Evolutionary conservation across 2,329 filamentous ascomycete genomes (phyloP).

Genomic region (Sphaerulina populicola): DNA sequence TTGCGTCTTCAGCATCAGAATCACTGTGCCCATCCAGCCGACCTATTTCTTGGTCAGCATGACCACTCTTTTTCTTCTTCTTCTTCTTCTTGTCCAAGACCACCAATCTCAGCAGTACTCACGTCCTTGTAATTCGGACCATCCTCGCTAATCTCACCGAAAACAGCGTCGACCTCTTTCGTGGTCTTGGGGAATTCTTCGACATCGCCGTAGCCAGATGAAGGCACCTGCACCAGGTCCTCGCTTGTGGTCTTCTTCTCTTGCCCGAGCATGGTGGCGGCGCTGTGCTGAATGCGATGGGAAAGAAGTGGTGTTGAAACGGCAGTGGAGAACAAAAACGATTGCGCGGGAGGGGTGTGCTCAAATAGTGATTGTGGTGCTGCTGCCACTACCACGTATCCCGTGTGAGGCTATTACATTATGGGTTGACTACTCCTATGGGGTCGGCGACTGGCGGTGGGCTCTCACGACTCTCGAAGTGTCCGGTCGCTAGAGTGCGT

Average conservation of each 20-base stretch:
- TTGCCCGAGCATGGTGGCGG: slow-evolving; percentile 7
- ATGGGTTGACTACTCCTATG: slow-evolving; percentile 13
- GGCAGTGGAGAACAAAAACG: slow-evolving; percentile 5
- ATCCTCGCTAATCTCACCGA: slow-evolving; percentile 16
- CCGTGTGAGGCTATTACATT: slow-evolving; percentile 13
- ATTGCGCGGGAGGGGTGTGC: slow-evolving; percentile 7
- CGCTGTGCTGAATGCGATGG: background rate
- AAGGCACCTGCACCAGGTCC: slow-evolving; percentile 15
- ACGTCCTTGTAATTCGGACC: slow-evolving; percentile 24
- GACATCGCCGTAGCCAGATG: slow-evolving; percentile 15
- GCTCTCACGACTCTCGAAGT: background rate
- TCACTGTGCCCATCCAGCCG: slow-evolving; percentile 39
- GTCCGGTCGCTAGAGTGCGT: slow-evolving; percentile 3
- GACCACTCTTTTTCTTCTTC: no score
- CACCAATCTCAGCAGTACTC: background rate
- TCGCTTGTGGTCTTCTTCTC: slow-evolving; percentile 17
- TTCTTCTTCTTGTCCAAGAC: background rate
- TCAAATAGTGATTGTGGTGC: slow-evolving; percentile 4
- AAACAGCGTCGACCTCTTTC: slow-evolving; percentile 14
- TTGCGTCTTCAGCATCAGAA: slow-evolving; percentile 42
- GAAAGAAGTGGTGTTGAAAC: slow-evolving; percentile 6
- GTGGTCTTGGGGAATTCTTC: slow-evolving; percentile 13
- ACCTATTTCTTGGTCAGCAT: slow-evolving; percentile 8
- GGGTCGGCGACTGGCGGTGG: slow-evolving; percentile 13
- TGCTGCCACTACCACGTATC: background rate